phyloP scores from a whole-genome alignment of 805 yeast genomes.

The Torulaspora gathmanii region DNA sequence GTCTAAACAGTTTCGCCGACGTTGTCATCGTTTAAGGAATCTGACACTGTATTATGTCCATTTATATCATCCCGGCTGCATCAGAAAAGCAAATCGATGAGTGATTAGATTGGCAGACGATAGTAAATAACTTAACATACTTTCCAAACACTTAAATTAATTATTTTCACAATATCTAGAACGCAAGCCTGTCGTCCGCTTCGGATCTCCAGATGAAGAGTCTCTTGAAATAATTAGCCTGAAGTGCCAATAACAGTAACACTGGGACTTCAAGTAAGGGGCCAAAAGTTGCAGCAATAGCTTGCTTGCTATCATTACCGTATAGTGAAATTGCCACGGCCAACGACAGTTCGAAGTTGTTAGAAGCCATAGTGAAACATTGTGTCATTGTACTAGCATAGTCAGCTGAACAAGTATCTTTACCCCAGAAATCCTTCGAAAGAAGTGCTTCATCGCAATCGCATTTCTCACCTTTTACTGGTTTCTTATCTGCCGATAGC shows the following conservation, averaged over 20 bases:
- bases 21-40: neutral
- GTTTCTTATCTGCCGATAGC: slow-evolving; percentile 16
- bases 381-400: slow-evolving; percentile 46
- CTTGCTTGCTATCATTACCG: slow-evolving; percentile 48
- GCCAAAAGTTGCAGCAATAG: slow-evolving; percentile 57
- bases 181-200: neutral
- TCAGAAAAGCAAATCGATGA: neutral
- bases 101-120: neutral
- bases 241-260: slow-evolving; percentile 35
- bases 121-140: neutral
- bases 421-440: slow-evolving; percentile 25
- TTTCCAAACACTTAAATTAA: neutral
- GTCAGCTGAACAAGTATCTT: slow-evolving; percentile 36
- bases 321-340: slow-evolving; percentile 51
- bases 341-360: slow-evolving; percentile 53
- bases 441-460: slow-evolving; percentile 37
- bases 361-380: slow-evolving; percentile 53
- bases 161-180: neutral
- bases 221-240: neutral
- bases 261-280: slow-evolving; percentile 58
- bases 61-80: neutral
- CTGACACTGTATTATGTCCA: neutral
- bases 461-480: slow-evolving; percentile 27
- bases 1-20: neutral
- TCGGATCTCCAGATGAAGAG: neutral